phyloP scores from a whole-genome alignment of 345 rosid genomes.

The Moricandia moricandioides region DNA sequence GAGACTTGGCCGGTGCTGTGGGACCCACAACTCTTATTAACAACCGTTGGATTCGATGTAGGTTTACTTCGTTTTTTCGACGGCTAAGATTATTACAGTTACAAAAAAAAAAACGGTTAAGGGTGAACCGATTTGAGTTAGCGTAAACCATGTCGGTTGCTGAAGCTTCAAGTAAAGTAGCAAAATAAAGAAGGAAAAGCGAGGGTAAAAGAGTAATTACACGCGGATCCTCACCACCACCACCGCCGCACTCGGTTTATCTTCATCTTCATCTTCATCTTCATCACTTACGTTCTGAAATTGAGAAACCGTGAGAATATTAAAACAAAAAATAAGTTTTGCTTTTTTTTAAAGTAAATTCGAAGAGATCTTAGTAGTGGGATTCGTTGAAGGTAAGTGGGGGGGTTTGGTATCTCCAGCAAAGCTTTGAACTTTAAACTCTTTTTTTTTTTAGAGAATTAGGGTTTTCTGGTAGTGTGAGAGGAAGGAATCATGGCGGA shows the following conservation, averaged over 20 bases:
- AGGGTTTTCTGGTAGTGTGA: constrained; percentile 22
- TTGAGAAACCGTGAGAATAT: background rate
- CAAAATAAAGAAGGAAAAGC: background rate
- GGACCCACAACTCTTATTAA: background rate
- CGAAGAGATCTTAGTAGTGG: background rate
- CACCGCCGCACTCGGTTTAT: constrained; percentile 9
- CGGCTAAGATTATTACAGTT: background rate
- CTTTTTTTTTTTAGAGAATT: background rate
- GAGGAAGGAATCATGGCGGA: constrained; percentile 50
- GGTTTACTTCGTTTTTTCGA: background rate
- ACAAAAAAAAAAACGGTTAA: background rate
- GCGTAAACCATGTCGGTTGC: background rate
- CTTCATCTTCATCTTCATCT: background rate
- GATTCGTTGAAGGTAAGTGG: background rate
- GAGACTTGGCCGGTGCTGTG: background rate
- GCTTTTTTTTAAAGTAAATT: background rate
- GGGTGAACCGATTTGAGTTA: background rate
- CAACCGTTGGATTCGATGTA: background rate
- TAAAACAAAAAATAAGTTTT: background rate
- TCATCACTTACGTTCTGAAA: constrained; percentile 23
- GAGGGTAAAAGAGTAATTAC: constrained; percentile 9
- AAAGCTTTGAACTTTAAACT: background rate
- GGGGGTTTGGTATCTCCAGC: background rate
- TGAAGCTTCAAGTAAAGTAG: background rate
- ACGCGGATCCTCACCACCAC: background rate